Evolutionary conservation across 2,329 filamentous ascomycete genomes (phyloP), one percentile per base, ranked within the genome.

Genomic region (Nigrograna mackinnonii): DNA sequence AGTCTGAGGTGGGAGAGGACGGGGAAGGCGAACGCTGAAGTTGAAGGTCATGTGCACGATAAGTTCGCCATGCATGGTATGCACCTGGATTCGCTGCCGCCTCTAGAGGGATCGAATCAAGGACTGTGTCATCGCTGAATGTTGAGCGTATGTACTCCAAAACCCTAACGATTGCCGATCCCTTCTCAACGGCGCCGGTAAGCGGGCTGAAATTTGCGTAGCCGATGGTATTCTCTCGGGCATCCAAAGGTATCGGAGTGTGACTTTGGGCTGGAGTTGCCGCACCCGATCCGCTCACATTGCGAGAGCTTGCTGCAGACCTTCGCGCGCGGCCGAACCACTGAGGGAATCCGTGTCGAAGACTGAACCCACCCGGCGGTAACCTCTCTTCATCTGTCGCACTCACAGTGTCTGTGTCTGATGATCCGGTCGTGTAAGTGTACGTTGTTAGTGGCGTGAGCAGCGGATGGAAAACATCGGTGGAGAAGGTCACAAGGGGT

Each of bases 391-490:
- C 85, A 56, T 96, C 90, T 2, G 84, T 86, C 6, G 90, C 89
- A 64, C 88, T 92, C 48, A 91, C 86, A 0, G 89, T 89, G 35
- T 88, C 89, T 47, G 84, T 85, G 47, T 87, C 82, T 24, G 87
- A 83, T 43, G 66, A 65, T 19, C 87, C 85, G 48, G 89, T 91
- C 31, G 89, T 87, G 73, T 95, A 95, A 63, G 89, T 94, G 70
- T 96, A 95, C 3, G 90, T 96, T n/a, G 91, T 96, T 48, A 95
- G 78, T 26, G 94, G 91, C 6, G 91, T 91, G 54, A 97, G 85
- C 31, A 99, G 78, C 14, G 92, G 92, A 66, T 99, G 92, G 68
- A 97, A 99, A 54, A 97, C 86, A 65, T 97, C 92, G 55, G 89
- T 95, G 34, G 84, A 82, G 69, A 99, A 96, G 41, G 86, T 92